A percentile compares a stretch with the other conserved stretches of the same genome.
Conservation (phyloP, 331 rosid genomes). For the Erythrophleum ivorense region DNA sequence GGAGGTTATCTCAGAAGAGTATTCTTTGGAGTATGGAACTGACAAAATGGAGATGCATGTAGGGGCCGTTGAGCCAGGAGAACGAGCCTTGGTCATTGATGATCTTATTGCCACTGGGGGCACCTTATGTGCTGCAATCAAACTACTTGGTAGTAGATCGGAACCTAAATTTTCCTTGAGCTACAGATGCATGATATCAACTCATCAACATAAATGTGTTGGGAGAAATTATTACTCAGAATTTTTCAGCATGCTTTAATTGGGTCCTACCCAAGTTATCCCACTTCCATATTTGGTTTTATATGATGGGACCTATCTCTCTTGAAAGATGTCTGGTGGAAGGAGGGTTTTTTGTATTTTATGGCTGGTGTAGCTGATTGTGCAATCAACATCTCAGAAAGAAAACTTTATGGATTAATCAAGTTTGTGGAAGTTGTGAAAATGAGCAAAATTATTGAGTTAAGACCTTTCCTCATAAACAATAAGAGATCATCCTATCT, state of each 20-base stretch:
- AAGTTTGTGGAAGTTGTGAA: conserved; percentile 15
- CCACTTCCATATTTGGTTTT: conserved; percentile 23
- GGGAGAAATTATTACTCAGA: conserved; percentile 13
- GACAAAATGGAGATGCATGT: conserved; percentile 98
- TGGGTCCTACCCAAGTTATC: background rate
- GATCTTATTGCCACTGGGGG: conserved; percentile 99
- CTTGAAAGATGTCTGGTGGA: conserved; percentile 17
- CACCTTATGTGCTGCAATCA: conserved; percentile 89
- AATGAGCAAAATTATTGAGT: conserved; percentile 25
- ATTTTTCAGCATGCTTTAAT: conserved; percentile 3
- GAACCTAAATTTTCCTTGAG: background rate
- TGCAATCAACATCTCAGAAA: background rate
- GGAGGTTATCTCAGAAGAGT: conserved; percentile 92
- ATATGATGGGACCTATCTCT: conserved; percentile 34
- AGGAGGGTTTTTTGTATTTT: conserved; percentile 20
- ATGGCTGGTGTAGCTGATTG: background rate
- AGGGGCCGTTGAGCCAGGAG: conserved; percentile 91
- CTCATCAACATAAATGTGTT: conserved; percentile 2
- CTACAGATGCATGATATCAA: conserved; percentile 3
- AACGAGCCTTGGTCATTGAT: conserved; percentile 88
- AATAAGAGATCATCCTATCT: conserved; percentile 24
- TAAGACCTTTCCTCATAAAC: conserved; percentile 8
- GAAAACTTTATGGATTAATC: conserved; percentile 21
- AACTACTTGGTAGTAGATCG: conserved; percentile 71
- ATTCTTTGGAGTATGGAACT: conserved; percentile 93